Conservation (phyloP, 192 early-diverging fungal genomes). For the Gonapodya prolifera region DNA sequence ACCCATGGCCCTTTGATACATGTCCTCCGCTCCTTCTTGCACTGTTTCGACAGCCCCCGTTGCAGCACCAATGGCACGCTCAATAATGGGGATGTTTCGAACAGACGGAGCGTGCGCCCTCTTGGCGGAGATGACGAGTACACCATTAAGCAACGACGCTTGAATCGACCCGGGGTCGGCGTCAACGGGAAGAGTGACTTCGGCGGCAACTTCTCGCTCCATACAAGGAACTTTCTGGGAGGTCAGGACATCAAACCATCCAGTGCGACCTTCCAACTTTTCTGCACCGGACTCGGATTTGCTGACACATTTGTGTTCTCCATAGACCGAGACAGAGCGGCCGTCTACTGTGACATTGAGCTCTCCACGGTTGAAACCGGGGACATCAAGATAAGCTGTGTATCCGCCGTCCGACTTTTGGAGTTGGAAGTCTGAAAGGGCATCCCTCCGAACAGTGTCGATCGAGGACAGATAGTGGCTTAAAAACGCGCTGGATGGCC, state of each 20-base stretch:
- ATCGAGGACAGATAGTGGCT: neutral
- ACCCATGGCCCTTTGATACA: neutral
- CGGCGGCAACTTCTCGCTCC: neutral
- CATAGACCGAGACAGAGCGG: neutral
- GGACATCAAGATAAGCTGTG: neutral
- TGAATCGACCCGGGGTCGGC: neutral
- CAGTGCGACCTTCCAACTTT: neutral
- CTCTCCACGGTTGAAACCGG: neutral
- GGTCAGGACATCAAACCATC: neutral
- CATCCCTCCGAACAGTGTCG: neutral
- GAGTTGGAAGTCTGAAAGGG: neutral
- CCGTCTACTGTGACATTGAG: neutral
- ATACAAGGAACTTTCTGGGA: neutral
- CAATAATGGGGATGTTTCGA: neutral
- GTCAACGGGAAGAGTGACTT: neutral
- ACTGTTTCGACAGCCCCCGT: neutral
- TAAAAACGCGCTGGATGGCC: no score
- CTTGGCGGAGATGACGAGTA: neutral
- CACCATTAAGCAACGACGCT: neutral
- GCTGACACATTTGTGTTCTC: neutral
- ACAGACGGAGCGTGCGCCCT: neutral
- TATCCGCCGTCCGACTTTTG: neutral
- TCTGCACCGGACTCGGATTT: neutral
- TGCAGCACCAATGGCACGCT: neutral
- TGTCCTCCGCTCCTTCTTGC: neutral